Conservation (phyloP, 2,329 filamentous ascomycete genomes). For the Sporothrix curviconia region DNA sequence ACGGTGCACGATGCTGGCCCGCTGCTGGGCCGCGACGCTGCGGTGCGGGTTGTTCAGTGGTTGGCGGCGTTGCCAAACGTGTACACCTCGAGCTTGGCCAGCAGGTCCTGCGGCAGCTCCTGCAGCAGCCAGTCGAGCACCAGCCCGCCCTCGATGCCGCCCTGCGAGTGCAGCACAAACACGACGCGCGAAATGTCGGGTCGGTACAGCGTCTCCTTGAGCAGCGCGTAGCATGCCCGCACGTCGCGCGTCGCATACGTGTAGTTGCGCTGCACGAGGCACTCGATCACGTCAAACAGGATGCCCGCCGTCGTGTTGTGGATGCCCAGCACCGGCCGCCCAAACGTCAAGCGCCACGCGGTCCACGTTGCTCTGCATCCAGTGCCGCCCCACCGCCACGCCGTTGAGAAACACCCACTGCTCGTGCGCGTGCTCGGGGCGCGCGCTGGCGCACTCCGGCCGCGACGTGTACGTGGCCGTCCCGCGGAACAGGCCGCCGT, state of each 20-base stretch:
- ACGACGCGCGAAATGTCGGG: conserved; percentile 60
- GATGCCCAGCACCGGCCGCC: conserved; percentile 62
- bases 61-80: conserved; percentile 75
- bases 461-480: conserved; percentile 45
- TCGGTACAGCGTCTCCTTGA: conserved; percentile 60
- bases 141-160: conserved; percentile 65
- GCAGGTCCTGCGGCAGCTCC: conserved; percentile 59
- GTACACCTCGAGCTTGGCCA: conserved; percentile 66
- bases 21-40: conserved; percentile 41
- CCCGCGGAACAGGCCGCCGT: conserved; percentile 45
- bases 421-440: conserved; percentile 52
- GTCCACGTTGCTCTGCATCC: conserved; percentile 65
- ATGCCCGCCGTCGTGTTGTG: conserved; percentile 69
- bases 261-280: conserved; percentile 69
- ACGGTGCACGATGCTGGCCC: too few species aligned
- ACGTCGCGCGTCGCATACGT: conserved; percentile 65
- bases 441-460: conserved; percentile 42
- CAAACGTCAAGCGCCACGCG: conserved; percentile 65
- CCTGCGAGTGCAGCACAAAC: conserved; percentile 70
- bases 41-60: conserved; percentile 73
- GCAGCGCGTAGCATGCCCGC: conserved; percentile 51
- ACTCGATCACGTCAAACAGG: conserved; percentile 70
- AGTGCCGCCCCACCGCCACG: conserved; percentile 58
- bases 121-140: conserved; percentile 71
- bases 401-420: conserved; percentile 79